Evolutionary conservation across 495 filamentous ascomycete species (phyloP), one percentile per base, ranked within the genome.

Genomic region (Penicillium turbatum): DNA sequence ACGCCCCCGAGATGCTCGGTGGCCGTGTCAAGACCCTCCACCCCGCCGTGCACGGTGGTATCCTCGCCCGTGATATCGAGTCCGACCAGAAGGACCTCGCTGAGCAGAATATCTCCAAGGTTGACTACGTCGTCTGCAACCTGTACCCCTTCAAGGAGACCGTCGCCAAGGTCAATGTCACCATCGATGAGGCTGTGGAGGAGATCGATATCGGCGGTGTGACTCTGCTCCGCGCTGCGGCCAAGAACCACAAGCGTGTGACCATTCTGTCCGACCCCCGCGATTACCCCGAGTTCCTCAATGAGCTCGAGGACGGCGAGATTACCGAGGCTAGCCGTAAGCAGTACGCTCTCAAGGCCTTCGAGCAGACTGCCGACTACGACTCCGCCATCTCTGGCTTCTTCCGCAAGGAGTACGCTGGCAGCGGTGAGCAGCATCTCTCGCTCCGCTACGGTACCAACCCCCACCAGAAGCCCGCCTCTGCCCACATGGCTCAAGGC

Each of bases 171-270:
- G 84, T 93, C 77, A 95, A 96, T 64, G 95, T 97, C 59, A 97
- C 92, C 44, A 86, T 98, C 55, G 81, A 87, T 19, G 93, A 98
- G 72, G 93, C 93, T 42, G 92, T 98, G 17, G 93, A 98, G 74
- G 93, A 97, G 77, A 91, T 98, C 55, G 93, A 98, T 76, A 95
- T 98, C 65, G 92, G 92, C 53, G 93, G 93, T 62, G 93, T 98
- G 40, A 97, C 93, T 19, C 83, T 98, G 57, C 88, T 98, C 64
- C 85, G 93, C 56, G 93, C 93, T 21, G 93, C 93, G 30, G 93
- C 95, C 55, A 98, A 98, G 83, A 97, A 97, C 77, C 95, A 97
- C 74, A 70, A 83, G 48, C 86, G 93, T 42, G 95, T 98, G 16
- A 95, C 91, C 54, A 93, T 97, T 65, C 84, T 98, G 53, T 95